Base-by-base conservation (phyloP, 2,329 filamentous ascomycete genomes). In the Alternaria sp. region DNA sequence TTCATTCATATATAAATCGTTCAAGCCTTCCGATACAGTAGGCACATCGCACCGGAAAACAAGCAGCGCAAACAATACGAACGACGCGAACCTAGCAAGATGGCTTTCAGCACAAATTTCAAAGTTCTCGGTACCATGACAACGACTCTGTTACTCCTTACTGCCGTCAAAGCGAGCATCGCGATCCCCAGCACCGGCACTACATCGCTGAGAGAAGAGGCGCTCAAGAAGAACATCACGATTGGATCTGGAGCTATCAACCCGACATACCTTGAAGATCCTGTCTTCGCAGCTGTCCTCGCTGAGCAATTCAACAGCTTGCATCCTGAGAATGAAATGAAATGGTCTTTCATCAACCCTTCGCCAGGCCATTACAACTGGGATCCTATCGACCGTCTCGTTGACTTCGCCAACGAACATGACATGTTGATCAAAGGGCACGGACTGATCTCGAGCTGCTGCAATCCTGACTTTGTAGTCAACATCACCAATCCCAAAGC, bases 391-490 rank as follows among this genome's bases (percentile, higher is more conserved):
- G 50, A 58, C 16, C 41, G 30, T 7, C 43, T 55, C 9, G 43
- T 59, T 41, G 10, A 50, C 10, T 59, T 53, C n/a, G 56, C 56
- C 20, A 16, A 57, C 1, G 11, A 54, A 9, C 44, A 62, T 14
- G 40, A 57, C n/a, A 62, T 62, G 59, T 30, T 56, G 1, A 46
- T 62, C 20, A 62, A 59, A 32, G 51, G 56, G 18, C 60, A 59
- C 6, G 56, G 60, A 11, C 60, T 62, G 8, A 62, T 62, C 20
- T 62, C 56, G n/a, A 53, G 40, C 20, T 59, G 60, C 51, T 62
- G 60, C 27, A 62, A 59, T 30, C 56, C 56, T 3, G 45, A 53
- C 51, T 55, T 52, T 18, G 12, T 59, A 16, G 28, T 59, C 50
- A 62, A 59, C 38, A 56, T 56, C 22, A 56, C 49, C n/a, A 32